These are phyloP conservation scores for Chamaenerion angustifolium DNA, from an alignment of 345 rosid species.

Conservation along the genomic window DNA sequence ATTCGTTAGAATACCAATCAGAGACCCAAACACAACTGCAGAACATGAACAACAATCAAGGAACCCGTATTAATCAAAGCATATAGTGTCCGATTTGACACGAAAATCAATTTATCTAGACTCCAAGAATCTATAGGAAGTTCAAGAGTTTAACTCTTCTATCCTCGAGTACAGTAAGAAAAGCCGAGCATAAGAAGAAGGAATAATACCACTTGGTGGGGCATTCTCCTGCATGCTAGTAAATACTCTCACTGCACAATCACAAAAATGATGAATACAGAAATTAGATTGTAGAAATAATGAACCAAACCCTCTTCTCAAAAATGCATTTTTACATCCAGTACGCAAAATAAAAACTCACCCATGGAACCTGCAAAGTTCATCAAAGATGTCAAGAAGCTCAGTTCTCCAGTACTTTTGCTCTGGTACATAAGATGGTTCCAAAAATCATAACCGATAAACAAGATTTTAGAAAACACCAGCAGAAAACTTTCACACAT, in stretches of 20 bases:
- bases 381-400: constrained; percentile 81
- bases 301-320: too few species aligned
- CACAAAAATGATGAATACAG: constrained; percentile 1
- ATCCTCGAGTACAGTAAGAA: too few species aligned
- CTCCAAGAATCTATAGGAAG: not conserved
- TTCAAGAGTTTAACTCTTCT: not conserved
- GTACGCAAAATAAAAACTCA: constrained; percentile 14
- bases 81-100: too few species aligned
- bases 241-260: constrained; percentile 62
- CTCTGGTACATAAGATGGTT: constrained; percentile 30
- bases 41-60: constrained; percentile 15
- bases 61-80: constrained; percentile 14
- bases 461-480: not conserved
- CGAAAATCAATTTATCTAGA: not conserved
- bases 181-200: too few species aligned
- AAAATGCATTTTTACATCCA: not conserved
- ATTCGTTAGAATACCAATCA: constrained; percentile 44
- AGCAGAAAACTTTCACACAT: not conserved
- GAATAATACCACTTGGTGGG: constrained; percentile 71
- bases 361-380: constrained; percentile 70
- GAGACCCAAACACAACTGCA: constrained; percentile 52
- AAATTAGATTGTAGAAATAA: not conserved
- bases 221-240: constrained; percentile 89
- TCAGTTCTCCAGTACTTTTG: constrained; percentile 84
- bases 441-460: not conserved